Percentiles rank a stretch among this genome's conserved stretches.
Evolutionary conservation across 805 yeast species (phyloP).

Genomic region (Suhomyces faveliae): DNA sequence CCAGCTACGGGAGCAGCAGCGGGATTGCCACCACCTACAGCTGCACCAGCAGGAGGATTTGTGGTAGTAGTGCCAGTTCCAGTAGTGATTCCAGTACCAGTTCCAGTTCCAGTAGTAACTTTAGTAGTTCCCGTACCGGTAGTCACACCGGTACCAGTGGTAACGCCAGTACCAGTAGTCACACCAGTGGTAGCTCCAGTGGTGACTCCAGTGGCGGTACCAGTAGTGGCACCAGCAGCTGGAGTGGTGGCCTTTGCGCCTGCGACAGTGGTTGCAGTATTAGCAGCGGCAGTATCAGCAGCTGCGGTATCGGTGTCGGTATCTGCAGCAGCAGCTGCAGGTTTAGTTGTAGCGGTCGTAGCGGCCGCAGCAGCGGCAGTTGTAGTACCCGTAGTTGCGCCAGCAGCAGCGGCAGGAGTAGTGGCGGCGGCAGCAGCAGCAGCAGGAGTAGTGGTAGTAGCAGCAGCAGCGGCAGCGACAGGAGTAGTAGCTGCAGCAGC

Average conservation of each 20-base stretch:
- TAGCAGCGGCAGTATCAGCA: conserved; percentile 10
- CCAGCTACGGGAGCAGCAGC: conserved; percentile 1
- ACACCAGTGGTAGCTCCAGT: conserved; percentile 9
- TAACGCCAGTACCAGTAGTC: conserved; percentile 18
- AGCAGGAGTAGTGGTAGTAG: conserved; percentile 18
- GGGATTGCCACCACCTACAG: conserved; percentile 7
- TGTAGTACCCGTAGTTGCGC: conserved; percentile 13
- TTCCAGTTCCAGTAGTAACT: conserved; percentile 13
- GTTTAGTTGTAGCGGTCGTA: conserved; percentile 9
- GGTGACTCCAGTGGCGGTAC: conserved; percentile 12
- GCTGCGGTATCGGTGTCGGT: conserved; percentile 19
- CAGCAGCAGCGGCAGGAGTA: conserved; percentile 10
- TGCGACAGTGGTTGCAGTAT: conserved; percentile 9
- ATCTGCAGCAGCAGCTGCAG: conserved; percentile 8
- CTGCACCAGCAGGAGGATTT: conserved; percentile 11
- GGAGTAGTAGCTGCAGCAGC: conserved; percentile 11
- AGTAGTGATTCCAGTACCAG: conserved; percentile 11
- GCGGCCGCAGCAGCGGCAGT: conserved; percentile 16
- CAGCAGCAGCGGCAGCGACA: conserved; percentile 9
- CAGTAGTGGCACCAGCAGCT: conserved; percentile 14
- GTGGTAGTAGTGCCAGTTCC: conserved; percentile 14
- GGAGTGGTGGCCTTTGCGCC: conserved; percentile 11
- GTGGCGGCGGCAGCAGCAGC: conserved; percentile 11
- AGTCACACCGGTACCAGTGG: conserved; percentile 9
- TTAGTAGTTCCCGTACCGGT: conserved; percentile 12